Evolutionary conservation across 192 early-diverging fungal species (phyloP), one percentile per base, ranked within the genome.

Genomic region (Coemansia sp.): DNA sequence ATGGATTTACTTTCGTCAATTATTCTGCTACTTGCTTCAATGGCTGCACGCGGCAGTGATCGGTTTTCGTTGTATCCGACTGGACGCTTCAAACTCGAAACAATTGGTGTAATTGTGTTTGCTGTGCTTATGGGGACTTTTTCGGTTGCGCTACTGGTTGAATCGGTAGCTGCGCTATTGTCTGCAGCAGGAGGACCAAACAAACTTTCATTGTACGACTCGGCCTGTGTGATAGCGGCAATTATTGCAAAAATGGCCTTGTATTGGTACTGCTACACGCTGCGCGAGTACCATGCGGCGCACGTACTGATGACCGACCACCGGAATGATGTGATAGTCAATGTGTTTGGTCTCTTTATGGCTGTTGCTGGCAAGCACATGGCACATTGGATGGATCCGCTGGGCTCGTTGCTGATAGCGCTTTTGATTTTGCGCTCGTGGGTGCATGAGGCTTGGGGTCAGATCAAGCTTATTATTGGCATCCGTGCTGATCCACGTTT

Each of bases 401-500:
- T 85, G 27, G 89, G 90, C 24, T 88, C 86, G 33, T 87, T 93
- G 21, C 22, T 88, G 7, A 84, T 93, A 33, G 85, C 89, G 8
- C 63, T 90, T 23, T 79, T 90, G 54, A 92, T 92, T 50, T 70
- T 91, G 31, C 78, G 80, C 11, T 89, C 87, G 36, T 91, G 91
- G 91, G 64, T 84, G 0, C 68, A 63, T 11, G 89, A 88, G 10
- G 87, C 87, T 6, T 84, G 80, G 87, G 88, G 90, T 57, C 87
- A 91, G 69, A 84, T 91, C 42, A 87, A 90, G 56, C 80, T 93
- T 22, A 90, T 93, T 66, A 88, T 92, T 23, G 91, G 90, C 25
- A 91, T 91, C 74, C 86, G 88, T 56, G 94, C 95, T 6, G 90
- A 93, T 63, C 84, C 88, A 6, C 80, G 72, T 2, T 88, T 96